phyloP scores from a whole-genome alignment of 257 asterid species.

The Oldenlandia corymbosa region DNA sequence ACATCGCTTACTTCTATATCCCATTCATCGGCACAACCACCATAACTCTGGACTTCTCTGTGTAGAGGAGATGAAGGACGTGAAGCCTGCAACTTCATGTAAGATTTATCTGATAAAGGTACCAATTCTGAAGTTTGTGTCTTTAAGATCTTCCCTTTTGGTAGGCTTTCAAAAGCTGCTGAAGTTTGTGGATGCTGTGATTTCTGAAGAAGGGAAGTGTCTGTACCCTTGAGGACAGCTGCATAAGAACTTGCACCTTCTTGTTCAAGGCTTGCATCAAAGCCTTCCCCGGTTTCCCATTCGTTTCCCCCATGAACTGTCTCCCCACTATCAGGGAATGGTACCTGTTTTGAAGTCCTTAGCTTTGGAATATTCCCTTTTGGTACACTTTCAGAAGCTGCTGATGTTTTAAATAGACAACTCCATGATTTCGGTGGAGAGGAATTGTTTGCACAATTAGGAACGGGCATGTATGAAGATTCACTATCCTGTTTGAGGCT shows the following conservation, averaged over 20 bases:
- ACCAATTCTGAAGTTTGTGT: no score
- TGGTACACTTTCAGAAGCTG: constrained; percentile 20
- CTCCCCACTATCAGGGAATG: no score
- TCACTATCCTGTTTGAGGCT: constrained; percentile 9
- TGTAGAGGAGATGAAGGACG: constrained; percentile 20
- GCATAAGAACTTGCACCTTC: no score
- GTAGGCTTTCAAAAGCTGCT: no score
- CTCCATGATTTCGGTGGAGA: constrained; percentile 36
- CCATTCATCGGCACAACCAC: constrained; percentile 20
- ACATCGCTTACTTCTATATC: constrained; percentile 5
- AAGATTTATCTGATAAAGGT: constrained; percentile 2
- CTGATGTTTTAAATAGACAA: constrained; percentile 35
- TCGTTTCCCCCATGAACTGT: no score
- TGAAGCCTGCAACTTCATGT: constrained; percentile 18
- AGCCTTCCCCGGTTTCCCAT: no score
- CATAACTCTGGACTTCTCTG: constrained; percentile 16
- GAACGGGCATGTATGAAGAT: constrained; percentile 19
- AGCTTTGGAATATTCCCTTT: constrained; percentile 1
- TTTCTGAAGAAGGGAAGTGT: no score
- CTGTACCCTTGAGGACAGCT: no score
- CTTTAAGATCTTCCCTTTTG: no score
- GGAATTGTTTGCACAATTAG: constrained; percentile 9
- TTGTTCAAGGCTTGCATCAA: no score
- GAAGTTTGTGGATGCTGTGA: no score
- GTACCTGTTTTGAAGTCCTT: constrained; percentile 5